These are phyloP conservation scores for Colletotrichum spaethianum DNA, from an alignment of 2,329 filamentous ascomycete species.

Conservation along the genomic window DNA sequence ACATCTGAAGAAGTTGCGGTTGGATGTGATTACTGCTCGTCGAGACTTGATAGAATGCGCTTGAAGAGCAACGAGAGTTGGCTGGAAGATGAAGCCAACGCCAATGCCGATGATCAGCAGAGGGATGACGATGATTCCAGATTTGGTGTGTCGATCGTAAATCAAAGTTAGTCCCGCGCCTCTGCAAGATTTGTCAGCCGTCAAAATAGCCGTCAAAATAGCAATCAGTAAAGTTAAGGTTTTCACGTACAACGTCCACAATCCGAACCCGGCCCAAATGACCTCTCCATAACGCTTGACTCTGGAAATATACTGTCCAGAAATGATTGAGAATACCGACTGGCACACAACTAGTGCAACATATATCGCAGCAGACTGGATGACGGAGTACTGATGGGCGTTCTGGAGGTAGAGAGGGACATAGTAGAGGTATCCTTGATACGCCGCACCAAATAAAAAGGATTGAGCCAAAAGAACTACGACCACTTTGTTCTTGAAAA, in stretches of 20 bases:
- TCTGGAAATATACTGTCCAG: conserved; percentile 71
- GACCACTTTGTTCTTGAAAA: conserved; percentile 69
- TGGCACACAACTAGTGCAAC: conserved; percentile 65
- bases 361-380: conserved; percentile 65
- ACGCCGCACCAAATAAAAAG: conserved; percentile 72
- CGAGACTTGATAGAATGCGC: conserved; percentile 70
- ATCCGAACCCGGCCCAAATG: conserved; percentile 60
- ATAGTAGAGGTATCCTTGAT: conserved; percentile 73
- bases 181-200: conserved; percentile 36
- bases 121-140: conserved; percentile 64
- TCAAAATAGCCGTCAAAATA: background rate
- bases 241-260: conserved; percentile 52
- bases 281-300: conserved; percentile 71
- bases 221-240: accelerated
- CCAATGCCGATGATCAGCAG: conserved; percentile 66
- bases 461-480: conserved; percentile 69
- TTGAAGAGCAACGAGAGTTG: conserved; percentile 69
- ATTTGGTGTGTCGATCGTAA: conserved; percentile 60
- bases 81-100: conserved; percentile 64
- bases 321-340: conserved; percentile 59
- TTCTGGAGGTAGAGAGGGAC: conserved; percentile 75
- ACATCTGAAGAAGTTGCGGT: conserved; percentile 74
- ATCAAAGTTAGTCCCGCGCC: conserved; percentile 67
- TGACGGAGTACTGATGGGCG: conserved; percentile 52
- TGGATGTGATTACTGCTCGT: conserved; percentile 73